Evolutionary conservation across 2,329 filamentous ascomycete genomes (phyloP).

Genomic region (Talaromyces sp.): DNA sequence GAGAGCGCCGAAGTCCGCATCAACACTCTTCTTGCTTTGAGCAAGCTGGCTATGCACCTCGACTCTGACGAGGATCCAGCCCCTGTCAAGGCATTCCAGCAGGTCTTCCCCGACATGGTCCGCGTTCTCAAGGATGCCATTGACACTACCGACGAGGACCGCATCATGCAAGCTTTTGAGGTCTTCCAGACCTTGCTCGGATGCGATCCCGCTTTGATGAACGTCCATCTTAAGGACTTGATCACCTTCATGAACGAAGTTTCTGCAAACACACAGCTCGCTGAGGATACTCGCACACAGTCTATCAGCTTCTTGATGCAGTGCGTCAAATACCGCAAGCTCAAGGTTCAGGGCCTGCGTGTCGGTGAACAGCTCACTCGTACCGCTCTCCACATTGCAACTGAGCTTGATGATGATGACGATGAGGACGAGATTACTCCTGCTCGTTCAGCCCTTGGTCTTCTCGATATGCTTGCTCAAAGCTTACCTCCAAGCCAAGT

Average conservation of each 20-base stretch:
- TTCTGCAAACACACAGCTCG: slow-evolving; percentile 68
- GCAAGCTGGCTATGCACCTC: slow-evolving; percentile 80
- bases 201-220: slow-evolving; percentile 80
- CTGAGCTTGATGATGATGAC: slow-evolving; percentile 71
- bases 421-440: slow-evolving; percentile 85
- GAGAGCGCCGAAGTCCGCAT: slow-evolving; percentile 89
- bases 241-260: slow-evolving; percentile 93
- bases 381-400: slow-evolving; percentile 83
- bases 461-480: slow-evolving; percentile 84
- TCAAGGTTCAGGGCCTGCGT: slow-evolving; percentile 89
- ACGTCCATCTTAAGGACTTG: slow-evolving; percentile 82
- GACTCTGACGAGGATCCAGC: slow-evolving; percentile 80
- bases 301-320: slow-evolving; percentile 93
- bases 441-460: slow-evolving; percentile 75
- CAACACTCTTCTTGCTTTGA: slow-evolving; percentile 89
- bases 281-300: slow-evolving; percentile 84
- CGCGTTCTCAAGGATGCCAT: slow-evolving; percentile 82
- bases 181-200: slow-evolving; percentile 94
- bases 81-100: slow-evolving; percentile 71
- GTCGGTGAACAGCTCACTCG: slow-evolving; percentile 83
- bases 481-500: slow-evolving; percentile 91
- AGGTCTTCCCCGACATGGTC: slow-evolving; percentile 82
- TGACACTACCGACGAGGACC: slow-evolving; percentile 76
- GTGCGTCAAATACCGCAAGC: slow-evolving; percentile 83
- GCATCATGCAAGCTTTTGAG: slow-evolving; percentile 86